phyloP scores from a whole-genome alignment of 257 asterid genomes.

The Salvia rosmarinus region DNA sequence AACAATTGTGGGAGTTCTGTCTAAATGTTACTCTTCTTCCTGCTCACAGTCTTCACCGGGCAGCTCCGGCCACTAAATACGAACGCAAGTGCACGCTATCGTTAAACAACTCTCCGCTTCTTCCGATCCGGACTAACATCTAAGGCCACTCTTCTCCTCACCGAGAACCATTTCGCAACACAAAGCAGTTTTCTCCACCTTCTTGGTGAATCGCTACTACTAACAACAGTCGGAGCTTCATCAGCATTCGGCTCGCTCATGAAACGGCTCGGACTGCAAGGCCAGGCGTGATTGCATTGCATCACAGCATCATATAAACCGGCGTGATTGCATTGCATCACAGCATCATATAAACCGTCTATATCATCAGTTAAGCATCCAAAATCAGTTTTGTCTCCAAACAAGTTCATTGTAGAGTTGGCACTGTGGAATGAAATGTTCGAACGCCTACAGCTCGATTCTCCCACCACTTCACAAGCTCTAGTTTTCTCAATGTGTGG shows the following conservation, averaged over 20 bases:
- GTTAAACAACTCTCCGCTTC: conserved; percentile 25
- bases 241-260: background rate
- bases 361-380: too few species aligned
- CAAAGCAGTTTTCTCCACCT: conserved; percentile 30
- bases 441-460: too few species aligned
- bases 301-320: too few species aligned
- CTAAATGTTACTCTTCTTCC: too few species aligned
- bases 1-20: too few species aligned
- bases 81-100: background rate
- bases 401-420: conserved; percentile 7
- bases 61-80: too few species aligned
- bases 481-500: background rate
- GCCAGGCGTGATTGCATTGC: background rate
- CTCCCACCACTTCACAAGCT: conserved; percentile 27
- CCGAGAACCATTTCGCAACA: conserved; percentile 10
- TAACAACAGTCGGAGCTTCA: background rate
- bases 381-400: background rate
- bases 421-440: conserved; percentile 18
- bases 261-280: background rate
- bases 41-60: too few species aligned
- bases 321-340: too few species aligned
- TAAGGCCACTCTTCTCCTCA: background rate
- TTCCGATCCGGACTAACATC: background rate
- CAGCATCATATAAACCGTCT: too few species aligned
- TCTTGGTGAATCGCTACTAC: conserved; percentile 4